phyloP scores from a whole-genome alignment of 1,284 basidiomycete species.

The Fomitopsis pinicola region DNA sequence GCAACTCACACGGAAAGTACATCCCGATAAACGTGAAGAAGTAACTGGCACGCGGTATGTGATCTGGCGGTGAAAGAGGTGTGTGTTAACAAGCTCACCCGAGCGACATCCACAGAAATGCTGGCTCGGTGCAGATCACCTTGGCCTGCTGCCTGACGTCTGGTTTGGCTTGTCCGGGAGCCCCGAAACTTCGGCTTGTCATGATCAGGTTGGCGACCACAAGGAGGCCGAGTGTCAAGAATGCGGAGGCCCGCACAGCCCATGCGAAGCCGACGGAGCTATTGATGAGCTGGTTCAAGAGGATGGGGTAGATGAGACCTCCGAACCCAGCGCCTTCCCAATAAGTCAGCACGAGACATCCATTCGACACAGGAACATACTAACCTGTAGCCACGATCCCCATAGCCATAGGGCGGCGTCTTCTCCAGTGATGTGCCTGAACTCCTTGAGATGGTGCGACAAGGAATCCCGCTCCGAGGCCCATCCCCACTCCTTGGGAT shows the following conservation, averaged over 20 bases:
- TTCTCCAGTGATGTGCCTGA: conserved; percentile 13
- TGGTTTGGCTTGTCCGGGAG: not conserved
- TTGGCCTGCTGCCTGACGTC: not conserved
- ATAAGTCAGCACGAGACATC: not conserved
- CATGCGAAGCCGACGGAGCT: conserved; percentile 15
- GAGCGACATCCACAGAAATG: not conserved
- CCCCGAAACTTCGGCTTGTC: not conserved
- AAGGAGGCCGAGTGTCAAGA: conserved; percentile 10
- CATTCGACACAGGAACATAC: conserved; percentile 22
- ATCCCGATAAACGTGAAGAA: not conserved
- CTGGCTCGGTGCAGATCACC: not conserved
- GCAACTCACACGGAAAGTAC: not conserved
- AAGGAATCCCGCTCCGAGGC: conserved; percentile 38
- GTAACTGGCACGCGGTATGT: not conserved
- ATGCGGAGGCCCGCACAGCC: conserved; percentile 21
- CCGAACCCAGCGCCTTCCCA: conserved; percentile 20
- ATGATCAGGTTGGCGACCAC: conserved; percentile 10
- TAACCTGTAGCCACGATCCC: conserved; percentile 19
- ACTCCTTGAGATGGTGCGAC: conserved; percentile 12
- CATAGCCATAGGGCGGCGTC: conserved; percentile 12
- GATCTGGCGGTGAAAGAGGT: not conserved
- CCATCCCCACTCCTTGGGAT: conserved; percentile 35
- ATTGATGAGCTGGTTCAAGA: conserved; percentile 25
- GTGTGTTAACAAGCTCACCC: not conserved
- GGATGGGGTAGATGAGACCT: conserved; percentile 24